A percentile compares a stretch with the other conserved stretches of the same genome.
These are phyloP conservation scores for Cicer arietinum DNA, from an alignment of 306 rosid species.

Conservation along the genomic window DNA sequence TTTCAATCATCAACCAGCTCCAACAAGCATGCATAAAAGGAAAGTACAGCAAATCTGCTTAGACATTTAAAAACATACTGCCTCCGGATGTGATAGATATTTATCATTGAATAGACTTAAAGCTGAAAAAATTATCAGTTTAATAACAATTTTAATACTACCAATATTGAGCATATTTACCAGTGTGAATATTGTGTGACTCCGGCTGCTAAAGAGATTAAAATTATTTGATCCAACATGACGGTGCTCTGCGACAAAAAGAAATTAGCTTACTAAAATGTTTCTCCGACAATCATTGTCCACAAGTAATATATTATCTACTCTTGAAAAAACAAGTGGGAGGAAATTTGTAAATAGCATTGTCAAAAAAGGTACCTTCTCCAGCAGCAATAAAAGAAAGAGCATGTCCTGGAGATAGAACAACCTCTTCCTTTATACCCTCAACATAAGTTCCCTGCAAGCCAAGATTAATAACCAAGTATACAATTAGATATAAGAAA, in stretches of 20 bases:
- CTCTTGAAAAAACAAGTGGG: not conserved
- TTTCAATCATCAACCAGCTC: conserved; percentile 19
- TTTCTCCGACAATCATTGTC: conserved; percentile 17
- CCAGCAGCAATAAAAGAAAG: conserved; percentile 99
- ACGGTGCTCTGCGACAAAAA: conserved; percentile 83
- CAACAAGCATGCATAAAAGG: conserved; percentile 18
- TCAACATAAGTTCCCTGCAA: conserved; percentile 97
- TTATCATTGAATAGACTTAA: conserved; percentile 8
- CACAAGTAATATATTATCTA: conserved; percentile 12
- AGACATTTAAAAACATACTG: conserved; percentile 26
- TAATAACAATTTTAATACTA: conserved; percentile 29
- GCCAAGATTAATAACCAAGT: conserved; percentile 21
- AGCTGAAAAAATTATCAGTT: conserved; percentile 18
- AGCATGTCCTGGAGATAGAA: conserved; percentile 97
- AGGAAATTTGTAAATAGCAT: conserved; percentile 29
- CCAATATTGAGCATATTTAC: conserved; percentile 55
- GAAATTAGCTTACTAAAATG: conserved; percentile 21
- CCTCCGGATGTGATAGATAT: not conserved
- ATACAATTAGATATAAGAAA: conserved; percentile 23
- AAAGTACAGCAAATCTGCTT: not conserved
- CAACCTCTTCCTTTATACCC: conserved; percentile 99
- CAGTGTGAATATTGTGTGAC: conserved; percentile 98
- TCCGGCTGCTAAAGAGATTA: conserved; percentile 97
- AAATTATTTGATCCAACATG: conserved; percentile 99
- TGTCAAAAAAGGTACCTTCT: conserved; percentile 68